Evolutionary conservation across 306 rosid species (phyloP).

Genomic region (Mimosa pudica): DNA sequence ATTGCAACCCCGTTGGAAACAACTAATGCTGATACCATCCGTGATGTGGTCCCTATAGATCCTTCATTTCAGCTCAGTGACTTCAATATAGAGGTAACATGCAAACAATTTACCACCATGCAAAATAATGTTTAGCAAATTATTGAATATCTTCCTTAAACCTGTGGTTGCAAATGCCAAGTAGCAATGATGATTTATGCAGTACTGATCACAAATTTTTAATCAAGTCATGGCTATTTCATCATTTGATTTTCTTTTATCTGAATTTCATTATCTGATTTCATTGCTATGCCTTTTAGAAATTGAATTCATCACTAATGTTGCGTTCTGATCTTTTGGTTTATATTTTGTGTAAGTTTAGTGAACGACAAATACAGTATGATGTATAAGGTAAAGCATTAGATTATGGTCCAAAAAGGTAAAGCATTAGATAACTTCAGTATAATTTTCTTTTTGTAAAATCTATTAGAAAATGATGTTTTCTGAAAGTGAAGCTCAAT

Average conservation of each 20-base stretch:
- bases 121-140: conserved; percentile 17
- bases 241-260: neutral
- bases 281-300: neutral
- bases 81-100: conserved; percentile 8
- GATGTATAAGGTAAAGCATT: conserved; percentile 18
- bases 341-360: conserved; percentile 21
- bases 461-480: conserved; percentile 31
- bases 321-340: neutral
- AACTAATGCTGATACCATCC: conserved; percentile 46
- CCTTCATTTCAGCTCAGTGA: conserved; percentile 32
- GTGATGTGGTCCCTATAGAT: conserved; percentile 39
- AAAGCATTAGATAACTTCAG: conserved; percentile 8
- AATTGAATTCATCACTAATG: conserved; percentile 17
- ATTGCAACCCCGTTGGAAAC: conserved; percentile 41
- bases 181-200: conserved; percentile 9
- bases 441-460: conserved; percentile 14
- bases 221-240: neutral
- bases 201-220: neutral
- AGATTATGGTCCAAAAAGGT: neutral
- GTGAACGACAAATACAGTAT: conserved; percentile 17
- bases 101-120: conserved; percentile 19
- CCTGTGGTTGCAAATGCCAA: conserved; percentile 17
- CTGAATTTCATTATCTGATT: conserved; percentile 1
- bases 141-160: conserved; percentile 29
- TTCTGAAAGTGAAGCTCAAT: conserved; percentile 26